These are phyloP conservation scores for Xylariomycetidae sp. DNA, from an alignment of 2,329 filamentous ascomycete species.

Conservation along the genomic window DNA sequence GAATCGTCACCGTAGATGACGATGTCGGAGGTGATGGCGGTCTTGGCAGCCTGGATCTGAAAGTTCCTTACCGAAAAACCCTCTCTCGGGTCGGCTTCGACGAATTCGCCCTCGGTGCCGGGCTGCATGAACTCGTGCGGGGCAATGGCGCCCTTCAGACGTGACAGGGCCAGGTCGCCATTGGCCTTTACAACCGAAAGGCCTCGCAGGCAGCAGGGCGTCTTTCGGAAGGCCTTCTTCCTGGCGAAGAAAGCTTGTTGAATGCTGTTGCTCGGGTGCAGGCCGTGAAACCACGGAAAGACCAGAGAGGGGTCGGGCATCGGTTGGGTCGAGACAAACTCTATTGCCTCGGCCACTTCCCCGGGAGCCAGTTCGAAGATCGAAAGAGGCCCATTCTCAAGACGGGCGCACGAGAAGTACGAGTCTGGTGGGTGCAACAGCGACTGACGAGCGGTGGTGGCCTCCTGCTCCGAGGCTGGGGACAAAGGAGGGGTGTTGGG, in stretches of 20 bases:
- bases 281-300: conserved; percentile 93
- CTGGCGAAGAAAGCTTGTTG: conserved; percentile 87
- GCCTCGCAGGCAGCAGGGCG: conserved; percentile 70
- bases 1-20: conserved; percentile 80
- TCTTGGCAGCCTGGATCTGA: conserved; percentile 88
- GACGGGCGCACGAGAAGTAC: conserved; percentile 53
- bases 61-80: conserved; percentile 97
- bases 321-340: conserved; percentile 71
- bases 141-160: conserved; percentile 80
- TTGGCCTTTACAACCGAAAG: conserved; percentile 86
- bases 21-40: conserved; percentile 83
- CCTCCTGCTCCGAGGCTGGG: conserved; percentile 48
- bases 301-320: conserved; percentile 79
- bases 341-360: conserved; percentile 65
- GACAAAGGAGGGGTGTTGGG: conserved; percentile 61
- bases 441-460: conserved; percentile 46
- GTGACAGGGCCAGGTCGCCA: conserved; percentile 65
- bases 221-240: conserved; percentile 62
- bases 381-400: conserved; percentile 47
- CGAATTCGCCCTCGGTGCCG: conserved; percentile 52
- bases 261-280: conserved; percentile 82
- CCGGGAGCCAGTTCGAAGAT: conserved; percentile 68
- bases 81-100: conserved; percentile 78
- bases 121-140: conserved; percentile 70
- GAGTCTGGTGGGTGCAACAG: conserved; percentile 68